Evolutionary conservation across 805 yeast genomes (phyloP), one percentile per base, ranked within the genome.

Genomic region (Candida caryicola): DNA sequence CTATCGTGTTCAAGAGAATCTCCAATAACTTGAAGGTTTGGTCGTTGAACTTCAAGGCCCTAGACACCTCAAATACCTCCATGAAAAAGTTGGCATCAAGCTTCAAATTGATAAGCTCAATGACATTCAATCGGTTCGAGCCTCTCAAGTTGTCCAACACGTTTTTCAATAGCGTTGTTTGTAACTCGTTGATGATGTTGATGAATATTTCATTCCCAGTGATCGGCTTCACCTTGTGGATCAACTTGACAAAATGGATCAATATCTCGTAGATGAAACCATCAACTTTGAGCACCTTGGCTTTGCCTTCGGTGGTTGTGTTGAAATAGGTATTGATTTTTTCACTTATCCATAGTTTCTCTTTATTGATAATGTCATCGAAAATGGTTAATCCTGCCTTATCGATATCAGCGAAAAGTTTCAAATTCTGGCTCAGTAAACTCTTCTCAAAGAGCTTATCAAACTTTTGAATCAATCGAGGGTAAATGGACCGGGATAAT

Each of bases 371-470:
- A 23, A 69, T 61, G 45, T 69, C 73, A 27, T 66, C 72, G 33
- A 66, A 54, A 16, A 69, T 65, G 0, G 71, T 60, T 29, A 60
- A 49, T 34, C 56, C 56, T 5, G 67, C 71, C 40, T 65, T 64
- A 35, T 68, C 73, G 35, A 69, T 61, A 40, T 68, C 73, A 21
- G 68, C 61, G 44, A 62, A 67, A 15, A 69, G 46, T 39, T 65
- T 67, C 42, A 69, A 53, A 32, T 63, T 61, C 38, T 69, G 73
- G 26, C 52, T 49, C 43, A 49, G 59, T 41, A 69, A 57, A 16
- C 61, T 55, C 40, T 66, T 66, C 15, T 58, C 60, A 40, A 61
- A 69, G 12, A 62, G 42, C 33, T 40, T 41, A 44, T 69, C 74
- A 39, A 64, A 69, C 27, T 51, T 55, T 4, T 44, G 36, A 17